These are phyloP conservation scores for Phytophthora ramorum DNA, from an alignment of 352 stramenopile genomes.

Conservation along the genomic window DNA sequence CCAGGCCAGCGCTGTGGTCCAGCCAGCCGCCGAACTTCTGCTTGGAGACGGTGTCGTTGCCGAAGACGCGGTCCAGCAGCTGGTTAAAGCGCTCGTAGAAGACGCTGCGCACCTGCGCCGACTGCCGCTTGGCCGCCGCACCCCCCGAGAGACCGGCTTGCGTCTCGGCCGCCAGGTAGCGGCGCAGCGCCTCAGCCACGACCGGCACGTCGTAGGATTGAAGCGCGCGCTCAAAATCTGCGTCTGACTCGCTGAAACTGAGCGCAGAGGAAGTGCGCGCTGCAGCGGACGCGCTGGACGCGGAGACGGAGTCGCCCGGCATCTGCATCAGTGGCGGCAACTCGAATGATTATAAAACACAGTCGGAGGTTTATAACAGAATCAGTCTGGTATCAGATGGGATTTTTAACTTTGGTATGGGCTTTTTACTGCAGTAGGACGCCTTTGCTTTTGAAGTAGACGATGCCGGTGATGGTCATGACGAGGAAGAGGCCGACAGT, in stretches of 20 bases:
- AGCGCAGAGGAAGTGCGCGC: constrained; percentile 16
- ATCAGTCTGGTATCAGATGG: not conserved
- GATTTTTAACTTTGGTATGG: no score
- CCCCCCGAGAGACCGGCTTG: constrained; percentile 58
- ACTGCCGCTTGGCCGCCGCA: constrained; percentile 66
- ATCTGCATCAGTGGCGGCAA: not conserved
- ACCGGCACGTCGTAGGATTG: constrained; percentile 71
- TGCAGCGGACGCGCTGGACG: constrained; percentile 5
- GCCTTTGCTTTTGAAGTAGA: constrained; percentile 73
- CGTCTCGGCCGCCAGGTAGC: constrained; percentile 74
- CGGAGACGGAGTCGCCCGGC: not conserved
- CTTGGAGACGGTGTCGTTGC: constrained; percentile 75
- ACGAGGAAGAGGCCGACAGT: constrained; percentile 44
- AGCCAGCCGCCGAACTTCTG: constrained; percentile 85
- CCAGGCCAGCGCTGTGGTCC: constrained; percentile 77
- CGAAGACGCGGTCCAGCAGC: constrained; percentile 82
- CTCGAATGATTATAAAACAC: not conserved
- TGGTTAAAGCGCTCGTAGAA: constrained; percentile 91
- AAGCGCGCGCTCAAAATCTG: constrained; percentile 73
- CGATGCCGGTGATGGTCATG: constrained; percentile 41
- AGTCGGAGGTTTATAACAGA: no score
- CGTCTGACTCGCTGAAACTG: constrained; percentile 67
- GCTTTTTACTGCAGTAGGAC: constrained; percentile 43
- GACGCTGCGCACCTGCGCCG: constrained; percentile 77
- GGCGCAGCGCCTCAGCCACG: constrained; percentile 65